Evolutionary conservation across 1,284 basidiomycete genomes (phyloP), one percentile per base, ranked within the genome.

Genomic region (Apiotrichum sp.): DNA sequence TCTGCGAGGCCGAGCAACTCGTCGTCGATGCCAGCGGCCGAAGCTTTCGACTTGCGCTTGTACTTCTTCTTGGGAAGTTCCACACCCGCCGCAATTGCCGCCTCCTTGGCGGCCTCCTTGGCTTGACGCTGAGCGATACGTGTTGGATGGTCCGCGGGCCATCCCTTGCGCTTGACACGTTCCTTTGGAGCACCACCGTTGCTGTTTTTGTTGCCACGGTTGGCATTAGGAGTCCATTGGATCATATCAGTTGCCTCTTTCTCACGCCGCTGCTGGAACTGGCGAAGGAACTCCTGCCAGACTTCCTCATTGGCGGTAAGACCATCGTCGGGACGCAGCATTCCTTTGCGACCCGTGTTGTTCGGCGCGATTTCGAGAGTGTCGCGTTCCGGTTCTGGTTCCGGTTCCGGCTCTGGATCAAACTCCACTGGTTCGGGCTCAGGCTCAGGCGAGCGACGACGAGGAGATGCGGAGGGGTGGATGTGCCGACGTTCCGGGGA

Each of bases 1-100:
- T 71, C 72, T 8, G 62, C 70, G 10, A 73, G 62, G 32, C 68
- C 72, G 3, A 74, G 66, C 0, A 73, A 56, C 53, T 74, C 72
- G 51, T 73, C 71, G 40, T 74, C 71, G 33, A 74, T 47, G 3
- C 47, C 46, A 14, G 64, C 62, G 3, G 58, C 64, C 1, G 61
- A 64, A 2, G 55, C 47, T 50, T 63, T 65, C 46, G 57, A 43
- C 51, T 64, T 65, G 49, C 63, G 60, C 41, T 51, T 60, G 60
- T 65, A 65, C 57, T 65, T 62, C 45, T 62, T 61, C 59, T 59
- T 61, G 11, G 60, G 56, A 11, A 53, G 47, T 50, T 50, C 55
- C 35, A 53, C 50, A 4, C 64, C 62, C 3, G 65, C 61, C 14
- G 66, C 63, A 3, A 62, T 51, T 3, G 63, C 62, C 3, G 63